Conservation (phyloP, 2,329 filamentous ascomycete species). For the Furcasterigmium sp. region DNA sequence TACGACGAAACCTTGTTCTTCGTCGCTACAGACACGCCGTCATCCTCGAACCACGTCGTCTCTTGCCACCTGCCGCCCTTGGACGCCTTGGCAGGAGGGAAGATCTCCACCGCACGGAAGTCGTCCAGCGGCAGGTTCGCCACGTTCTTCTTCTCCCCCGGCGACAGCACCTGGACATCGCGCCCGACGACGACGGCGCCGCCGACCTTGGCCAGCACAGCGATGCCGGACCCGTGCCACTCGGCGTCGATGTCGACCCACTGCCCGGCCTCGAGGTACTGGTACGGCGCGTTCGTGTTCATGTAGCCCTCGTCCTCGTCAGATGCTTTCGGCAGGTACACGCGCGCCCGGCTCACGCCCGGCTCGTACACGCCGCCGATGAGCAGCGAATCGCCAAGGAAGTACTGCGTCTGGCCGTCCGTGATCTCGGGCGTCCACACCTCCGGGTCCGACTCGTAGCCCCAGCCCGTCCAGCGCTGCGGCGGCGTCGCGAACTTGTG, state of each 20-base stretch:
- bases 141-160: slow-evolving; percentile 29
- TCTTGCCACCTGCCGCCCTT: slow-evolving; percentile 18
- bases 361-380: slow-evolving; percentile 64
- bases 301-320: slow-evolving; percentile 51
- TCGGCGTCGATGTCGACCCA: slow-evolving; percentile 34
- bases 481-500: slow-evolving; percentile 58
- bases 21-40: slow-evolving; percentile 24
- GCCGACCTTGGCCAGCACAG: slow-evolving; percentile 32
- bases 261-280: slow-evolving; percentile 42
- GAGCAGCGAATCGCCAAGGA: slow-evolving; percentile 63
- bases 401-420: slow-evolving; percentile 65
- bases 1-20: slow-evolving; percentile 27
- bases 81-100: slow-evolving; percentile 23
- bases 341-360: slow-evolving; percentile 42
- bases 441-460: slow-evolving; percentile 60
- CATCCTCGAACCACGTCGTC: slow-evolving; percentile 30
- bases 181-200: slow-evolving; percentile 31
- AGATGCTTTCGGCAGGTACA: slow-evolving; percentile 59
- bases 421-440: slow-evolving; percentile 59
- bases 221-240: slow-evolving; percentile 35
- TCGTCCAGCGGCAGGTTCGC: slow-evolving; percentile 33
- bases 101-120: slow-evolving; percentile 36
- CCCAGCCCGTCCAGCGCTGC: slow-evolving; percentile 70
- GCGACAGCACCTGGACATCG: slow-evolving; percentile 28
- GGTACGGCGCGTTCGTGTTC: slow-evolving; percentile 57